A percentile compares a stretch with the other conserved stretches of the same genome.
Evolutionary conservation across 441 rosid genomes (phyloP).

Genomic region (Populus hybrid): DNA sequence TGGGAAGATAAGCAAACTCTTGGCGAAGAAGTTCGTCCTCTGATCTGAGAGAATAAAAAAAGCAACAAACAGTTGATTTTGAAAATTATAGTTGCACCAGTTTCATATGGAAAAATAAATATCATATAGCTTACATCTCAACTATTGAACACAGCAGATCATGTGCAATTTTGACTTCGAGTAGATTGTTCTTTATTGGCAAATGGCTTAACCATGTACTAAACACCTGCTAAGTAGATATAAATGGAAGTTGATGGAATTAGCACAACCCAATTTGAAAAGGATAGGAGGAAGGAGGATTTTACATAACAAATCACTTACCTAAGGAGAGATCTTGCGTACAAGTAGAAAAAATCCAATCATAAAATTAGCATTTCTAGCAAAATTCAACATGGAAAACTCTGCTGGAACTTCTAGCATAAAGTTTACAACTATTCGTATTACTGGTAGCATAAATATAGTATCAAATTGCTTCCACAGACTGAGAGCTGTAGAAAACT

Average conservation of each 20-base stretch:
- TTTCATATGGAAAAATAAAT: not conserved
- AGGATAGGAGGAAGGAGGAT: not conserved
- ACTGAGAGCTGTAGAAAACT: not conserved
- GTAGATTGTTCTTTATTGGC: constrained; percentile 55
- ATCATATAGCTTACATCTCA: constrained; percentile 36
- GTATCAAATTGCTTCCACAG: not conserved
- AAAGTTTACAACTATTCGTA: not conserved
- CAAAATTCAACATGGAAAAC: not conserved
- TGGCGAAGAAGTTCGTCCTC: constrained; percentile 44
- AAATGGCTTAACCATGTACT: constrained; percentile 62
- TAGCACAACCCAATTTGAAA: not conserved
- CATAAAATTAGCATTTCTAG: not conserved
- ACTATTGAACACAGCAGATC: constrained; percentile 68
- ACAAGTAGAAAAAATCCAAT: not conserved
- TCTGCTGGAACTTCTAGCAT: not conserved
- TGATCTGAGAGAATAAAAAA: constrained; percentile 33
- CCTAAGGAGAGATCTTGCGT: not conserved
- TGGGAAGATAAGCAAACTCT: constrained; percentile 49
- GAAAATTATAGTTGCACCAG: not conserved
- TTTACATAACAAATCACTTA: not conserved
- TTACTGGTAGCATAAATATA: not conserved
- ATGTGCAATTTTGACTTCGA: constrained; percentile 60
- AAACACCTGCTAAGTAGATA: constrained; percentile 34
- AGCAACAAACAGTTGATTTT: not conserved
- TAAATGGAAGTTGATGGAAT: not conserved